phyloP scores from a whole-genome alignment of 1,284 basidiomycete genomes.

The Cutaneotrichosporon sp. region DNA sequence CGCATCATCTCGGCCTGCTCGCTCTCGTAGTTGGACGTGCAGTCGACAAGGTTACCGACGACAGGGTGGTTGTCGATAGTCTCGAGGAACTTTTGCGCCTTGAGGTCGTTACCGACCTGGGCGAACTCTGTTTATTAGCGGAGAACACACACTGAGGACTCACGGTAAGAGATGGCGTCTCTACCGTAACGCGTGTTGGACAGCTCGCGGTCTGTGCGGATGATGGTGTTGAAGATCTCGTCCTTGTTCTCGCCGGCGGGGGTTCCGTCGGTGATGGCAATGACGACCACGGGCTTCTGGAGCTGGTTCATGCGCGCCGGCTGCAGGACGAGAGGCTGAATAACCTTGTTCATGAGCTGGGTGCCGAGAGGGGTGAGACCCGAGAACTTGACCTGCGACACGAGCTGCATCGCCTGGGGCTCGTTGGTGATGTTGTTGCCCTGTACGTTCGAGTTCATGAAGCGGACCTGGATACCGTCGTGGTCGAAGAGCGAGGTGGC shows the following conservation, averaged over 20 bases:
- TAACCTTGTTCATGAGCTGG: slow-evolving; percentile 47
- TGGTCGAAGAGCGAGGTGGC: slow-evolving; percentile 50
- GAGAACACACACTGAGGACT: slow-evolving; percentile 9
- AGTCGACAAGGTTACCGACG: slow-evolving; percentile 48
- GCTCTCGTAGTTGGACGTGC: slow-evolving; percentile 47
- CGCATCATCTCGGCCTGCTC: slow-evolving; percentile 48
- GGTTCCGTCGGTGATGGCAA: slow-evolving; percentile 48
- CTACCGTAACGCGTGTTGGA: slow-evolving; percentile 46
- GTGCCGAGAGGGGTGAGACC: slow-evolving; percentile 50
- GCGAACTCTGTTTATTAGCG: slow-evolving; percentile 40
- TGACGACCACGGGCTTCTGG: slow-evolving; percentile 50
- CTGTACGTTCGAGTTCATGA: slow-evolving; percentile 50
- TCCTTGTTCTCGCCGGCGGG: slow-evolving; percentile 48
- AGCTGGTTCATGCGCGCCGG: slow-evolving; percentile 44
- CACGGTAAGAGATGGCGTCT: slow-evolving; percentile 50
- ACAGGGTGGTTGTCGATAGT: slow-evolving; percentile 49
- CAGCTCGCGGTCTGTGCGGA: slow-evolving; percentile 43
- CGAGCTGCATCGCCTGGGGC: slow-evolving; percentile 42
- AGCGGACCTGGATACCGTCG: slow-evolving; percentile 50
- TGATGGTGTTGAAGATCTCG: slow-evolving; percentile 47
- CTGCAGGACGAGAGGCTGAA: slow-evolving; percentile 49
- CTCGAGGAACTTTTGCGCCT: slow-evolving; percentile 49
- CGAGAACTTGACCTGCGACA: slow-evolving; percentile 50
- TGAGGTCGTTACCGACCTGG: slow-evolving; percentile 50
- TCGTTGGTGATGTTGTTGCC: slow-evolving; percentile 50